Percentiles rank a stretch among this genome's conserved stretches.
Conservation (phyloP, 441 rosid species). For the Jatropha podagrica region DNA sequence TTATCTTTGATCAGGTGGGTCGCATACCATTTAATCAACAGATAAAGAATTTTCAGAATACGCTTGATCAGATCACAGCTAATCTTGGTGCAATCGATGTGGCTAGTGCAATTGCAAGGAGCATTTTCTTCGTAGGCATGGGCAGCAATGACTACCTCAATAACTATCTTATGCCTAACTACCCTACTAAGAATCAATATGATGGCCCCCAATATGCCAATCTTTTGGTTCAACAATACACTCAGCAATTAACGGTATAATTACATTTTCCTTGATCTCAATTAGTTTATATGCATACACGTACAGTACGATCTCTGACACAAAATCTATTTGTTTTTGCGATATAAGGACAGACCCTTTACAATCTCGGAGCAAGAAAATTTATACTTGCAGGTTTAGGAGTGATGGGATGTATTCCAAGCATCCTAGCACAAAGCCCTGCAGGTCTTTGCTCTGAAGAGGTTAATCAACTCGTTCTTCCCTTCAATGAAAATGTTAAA, state of each 20-base stretch:
- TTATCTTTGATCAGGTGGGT: conserved; percentile 53
- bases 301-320: neutral
- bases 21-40: conserved; percentile 86
- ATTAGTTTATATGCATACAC: no score
- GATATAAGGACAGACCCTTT: conserved; percentile 46
- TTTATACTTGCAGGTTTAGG: conserved; percentile 80
- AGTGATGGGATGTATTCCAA: conserved; percentile 92
- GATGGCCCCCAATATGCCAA: conserved; percentile 73
- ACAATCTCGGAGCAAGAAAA: conserved; percentile 87
- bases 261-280: neutral
- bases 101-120: conserved; percentile 45
- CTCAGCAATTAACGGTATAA: conserved; percentile 62
- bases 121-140: conserved; percentile 87
- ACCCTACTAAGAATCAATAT: conserved; percentile 61
- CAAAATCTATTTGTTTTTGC: neutral
- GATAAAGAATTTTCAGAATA: conserved; percentile 70
- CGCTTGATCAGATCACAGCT: conserved; percentile 61
- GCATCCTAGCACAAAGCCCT: conserved; percentile 73
- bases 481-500: conserved; percentile 81
- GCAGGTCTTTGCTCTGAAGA: conserved; percentile 70
- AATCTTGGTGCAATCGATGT: conserved; percentile 55
- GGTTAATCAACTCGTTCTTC: conserved; percentile 67
- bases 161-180: conserved; percentile 94
- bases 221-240: conserved; percentile 64
- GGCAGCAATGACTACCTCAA: conserved; percentile 96